phyloP scores from a whole-genome alignment of 805 yeast species.

The Ogataea corticis region DNA sequence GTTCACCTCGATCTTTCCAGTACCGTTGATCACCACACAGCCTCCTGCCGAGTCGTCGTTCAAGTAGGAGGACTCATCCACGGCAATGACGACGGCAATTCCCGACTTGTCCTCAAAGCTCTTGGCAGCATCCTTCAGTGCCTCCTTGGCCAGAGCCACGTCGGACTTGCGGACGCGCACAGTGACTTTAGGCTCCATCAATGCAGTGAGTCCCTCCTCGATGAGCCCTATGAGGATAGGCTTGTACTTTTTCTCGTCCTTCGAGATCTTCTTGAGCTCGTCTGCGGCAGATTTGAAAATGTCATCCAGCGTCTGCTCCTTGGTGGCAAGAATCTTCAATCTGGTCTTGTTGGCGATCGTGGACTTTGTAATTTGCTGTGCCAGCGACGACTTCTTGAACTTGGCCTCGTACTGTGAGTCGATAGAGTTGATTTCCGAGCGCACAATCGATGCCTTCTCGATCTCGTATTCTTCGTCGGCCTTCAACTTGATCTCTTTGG shows the following conservation, averaged over 20 bases:
- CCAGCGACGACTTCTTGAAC: conserved; percentile 86
- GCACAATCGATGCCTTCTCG: conserved; percentile 92
- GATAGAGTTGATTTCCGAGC: conserved; percentile 86
- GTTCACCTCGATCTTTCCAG: conserved; percentile 84
- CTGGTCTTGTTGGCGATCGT: conserved; percentile 95
- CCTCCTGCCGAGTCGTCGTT: conserved; percentile 81
- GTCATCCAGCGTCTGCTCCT: conserved; percentile 74
- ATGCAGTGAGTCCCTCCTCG: conserved; percentile 69
- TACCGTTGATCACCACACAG: conserved; percentile 63
- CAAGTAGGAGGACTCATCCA: conserved; percentile 60
- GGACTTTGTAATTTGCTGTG: conserved; percentile 94
- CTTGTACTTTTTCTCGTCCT: conserved; percentile 60
- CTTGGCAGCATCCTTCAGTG: conserved; percentile 59
- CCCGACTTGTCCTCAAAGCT: conserved; percentile 65
- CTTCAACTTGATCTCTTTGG: conserved; percentile 90
- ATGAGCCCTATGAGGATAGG: conserved; percentile 74
- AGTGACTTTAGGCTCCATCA: conserved; percentile 69
- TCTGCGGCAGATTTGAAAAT: conserved; percentile 70
- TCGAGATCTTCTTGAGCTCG: conserved; percentile 58
- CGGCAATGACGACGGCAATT: conserved; percentile 50
- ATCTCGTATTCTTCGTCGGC: conserved; percentile 99
- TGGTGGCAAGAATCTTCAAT: conserved; percentile 82
- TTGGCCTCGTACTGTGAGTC: conserved; percentile 79
- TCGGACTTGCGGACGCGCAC: conserved; percentile 72
- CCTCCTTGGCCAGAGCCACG: conserved; percentile 57